A percentile compares a stretch with the other conserved stretches of the same genome.
phyloP scores from a whole-genome alignment of 371 early-diverging fungal species.

The Mucor saturninus region DNA sequence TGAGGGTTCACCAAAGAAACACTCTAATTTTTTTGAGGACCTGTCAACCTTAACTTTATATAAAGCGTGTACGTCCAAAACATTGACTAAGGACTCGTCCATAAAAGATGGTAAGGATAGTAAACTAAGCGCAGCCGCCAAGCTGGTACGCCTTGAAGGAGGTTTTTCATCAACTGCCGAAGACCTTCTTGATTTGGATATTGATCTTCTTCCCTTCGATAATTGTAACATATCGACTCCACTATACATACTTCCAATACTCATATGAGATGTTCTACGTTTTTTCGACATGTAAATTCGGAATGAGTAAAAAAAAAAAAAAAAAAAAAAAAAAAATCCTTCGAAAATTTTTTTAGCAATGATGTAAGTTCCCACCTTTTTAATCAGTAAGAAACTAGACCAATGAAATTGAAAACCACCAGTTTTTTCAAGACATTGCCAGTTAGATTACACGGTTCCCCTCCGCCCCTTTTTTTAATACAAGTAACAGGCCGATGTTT shows the following conservation, averaged over 20 bases:
- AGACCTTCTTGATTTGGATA: slow-evolving; percentile 41
- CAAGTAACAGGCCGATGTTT: background rate
- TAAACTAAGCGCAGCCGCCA: slow-evolving; percentile 21
- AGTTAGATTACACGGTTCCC: background rate
- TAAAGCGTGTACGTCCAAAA: slow-evolving; percentile 37
- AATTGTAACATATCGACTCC: background rate
- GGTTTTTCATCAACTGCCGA: slow-evolving; percentile 26
- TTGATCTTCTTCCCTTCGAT: slow-evolving; percentile 37
- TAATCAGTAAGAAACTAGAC: slow-evolving; percentile 3
- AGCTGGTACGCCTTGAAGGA: slow-evolving; percentile 15
- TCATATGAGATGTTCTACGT: slow-evolving; percentile 11
- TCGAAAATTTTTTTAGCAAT: background rate
- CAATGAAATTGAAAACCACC: background rate
- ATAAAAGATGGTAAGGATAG: slow-evolving; percentile 21
- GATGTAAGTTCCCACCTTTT: background rate
- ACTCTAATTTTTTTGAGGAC: slow-evolving; percentile 46
- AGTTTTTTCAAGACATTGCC: background rate
- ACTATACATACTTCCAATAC: slow-evolving; percentile 5
- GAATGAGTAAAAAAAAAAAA: background rate
- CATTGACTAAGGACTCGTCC: slow-evolving; percentile 5
- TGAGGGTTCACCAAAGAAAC: slow-evolving; percentile 57
- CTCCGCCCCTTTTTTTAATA: background rate
- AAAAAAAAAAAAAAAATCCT: background rate
- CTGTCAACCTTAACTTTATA: slow-evolving; percentile 36
- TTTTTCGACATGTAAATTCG: slow-evolving; percentile 14